phyloP scores from a whole-genome alignment of 345 rosid species.

The Populus nigra region DNA sequence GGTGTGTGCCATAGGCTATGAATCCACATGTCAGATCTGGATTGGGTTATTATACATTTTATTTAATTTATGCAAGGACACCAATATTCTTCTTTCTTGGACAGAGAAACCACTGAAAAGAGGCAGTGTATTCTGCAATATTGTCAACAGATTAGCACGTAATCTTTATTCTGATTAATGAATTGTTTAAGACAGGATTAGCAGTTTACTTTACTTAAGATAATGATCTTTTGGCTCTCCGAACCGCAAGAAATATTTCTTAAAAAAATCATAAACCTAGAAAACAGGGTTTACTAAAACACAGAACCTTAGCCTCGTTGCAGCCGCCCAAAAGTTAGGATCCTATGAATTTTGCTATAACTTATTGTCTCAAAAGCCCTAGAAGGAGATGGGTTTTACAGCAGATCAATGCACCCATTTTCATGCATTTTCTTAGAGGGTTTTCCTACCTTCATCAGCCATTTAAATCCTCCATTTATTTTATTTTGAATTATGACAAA shows the following conservation, averaged over 20 bases:
- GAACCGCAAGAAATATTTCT: no score
- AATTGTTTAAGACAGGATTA: not conserved
- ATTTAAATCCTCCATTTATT: no score
- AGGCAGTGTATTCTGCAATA: slow-evolving; percentile 9
- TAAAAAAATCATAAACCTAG: no score
- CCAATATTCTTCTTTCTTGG: slow-evolving; percentile 42
- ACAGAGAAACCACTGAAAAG: slow-evolving; percentile 24
- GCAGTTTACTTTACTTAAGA: no score
- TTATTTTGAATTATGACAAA: no score
- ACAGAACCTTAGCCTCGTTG: slow-evolving; percentile 21
- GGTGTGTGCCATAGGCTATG: no score
- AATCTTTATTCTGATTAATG: slow-evolving; percentile 14
- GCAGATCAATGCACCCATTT: not conserved
- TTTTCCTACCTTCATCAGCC: no score
- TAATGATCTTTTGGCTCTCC: not conserved
- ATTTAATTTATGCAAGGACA: not conserved
- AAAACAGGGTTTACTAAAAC: not conserved
- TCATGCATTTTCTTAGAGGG: no score
- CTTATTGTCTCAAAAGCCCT: not conserved
- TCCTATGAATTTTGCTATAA: slow-evolving; percentile 30
- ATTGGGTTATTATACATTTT: not conserved
- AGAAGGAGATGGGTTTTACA: not conserved
- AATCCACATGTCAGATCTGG: not conserved
- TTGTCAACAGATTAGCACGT: slow-evolving; percentile 16
- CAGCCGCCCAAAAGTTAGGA: slow-evolving; percentile 36